Evolutionary conservation across 345 rosid genomes (phyloP).

Genomic region (Moricandia moricandioides): DNA sequence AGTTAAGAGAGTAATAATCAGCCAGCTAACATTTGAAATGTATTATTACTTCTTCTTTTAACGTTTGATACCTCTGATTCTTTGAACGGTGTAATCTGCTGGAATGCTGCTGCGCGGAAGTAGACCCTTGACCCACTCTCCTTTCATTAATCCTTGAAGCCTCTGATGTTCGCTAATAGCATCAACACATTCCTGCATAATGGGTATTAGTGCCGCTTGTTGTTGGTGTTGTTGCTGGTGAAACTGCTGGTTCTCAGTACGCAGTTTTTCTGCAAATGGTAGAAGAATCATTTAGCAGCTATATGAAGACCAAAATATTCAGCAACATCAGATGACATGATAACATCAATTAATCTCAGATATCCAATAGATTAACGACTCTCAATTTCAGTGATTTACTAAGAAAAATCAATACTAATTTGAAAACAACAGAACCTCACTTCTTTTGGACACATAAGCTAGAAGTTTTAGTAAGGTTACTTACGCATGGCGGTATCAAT

Average conservation of each 20-base stretch:
- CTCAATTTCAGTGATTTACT: neutral
- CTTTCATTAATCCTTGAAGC: slow-evolving; percentile 85
- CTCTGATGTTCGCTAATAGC: slow-evolving; percentile 90
- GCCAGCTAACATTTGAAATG: neutral
- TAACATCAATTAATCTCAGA: neutral
- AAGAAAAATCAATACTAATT: neutral
- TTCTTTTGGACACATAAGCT: slow-evolving; percentile 5
- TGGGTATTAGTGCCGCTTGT: slow-evolving; percentile 62
- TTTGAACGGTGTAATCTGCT: slow-evolving; percentile 69
- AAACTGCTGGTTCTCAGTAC: slow-evolving; percentile 40
- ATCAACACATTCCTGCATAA: slow-evolving; percentile 84
- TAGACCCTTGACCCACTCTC: slow-evolving; percentile 88
- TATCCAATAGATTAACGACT: neutral
- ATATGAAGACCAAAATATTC: neutral
- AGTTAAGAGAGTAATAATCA: slow-evolving; percentile 10
- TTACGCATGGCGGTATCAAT: slow-evolving; percentile 66
- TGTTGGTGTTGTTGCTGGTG: slow-evolving; percentile 56
- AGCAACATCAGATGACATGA: neutral
- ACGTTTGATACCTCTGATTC: slow-evolving; percentile 61
- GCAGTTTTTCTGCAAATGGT: slow-evolving; percentile 54
- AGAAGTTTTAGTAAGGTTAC: slow-evolving; percentile 26
- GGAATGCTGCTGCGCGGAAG: slow-evolving; percentile 74
- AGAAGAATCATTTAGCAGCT: slow-evolving; percentile 16
- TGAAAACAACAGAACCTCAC: slow-evolving; percentile 1
- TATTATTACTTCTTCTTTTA: neutral